Evolutionary conservation across 176 grass and related monocot species (phyloP).

Genomic region (Oryza meyeriana): DNA sequence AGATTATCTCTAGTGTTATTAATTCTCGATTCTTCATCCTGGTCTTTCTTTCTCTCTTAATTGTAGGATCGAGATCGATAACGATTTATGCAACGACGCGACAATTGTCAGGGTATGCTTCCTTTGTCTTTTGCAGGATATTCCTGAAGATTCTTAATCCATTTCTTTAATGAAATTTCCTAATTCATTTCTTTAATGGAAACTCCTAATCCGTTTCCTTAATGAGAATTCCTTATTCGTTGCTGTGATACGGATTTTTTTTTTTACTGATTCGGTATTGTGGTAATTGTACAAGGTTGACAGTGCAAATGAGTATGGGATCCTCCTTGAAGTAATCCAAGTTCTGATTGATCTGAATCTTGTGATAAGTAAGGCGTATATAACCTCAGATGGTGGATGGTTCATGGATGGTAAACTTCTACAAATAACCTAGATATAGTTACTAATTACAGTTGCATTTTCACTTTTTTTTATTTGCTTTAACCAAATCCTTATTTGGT

Average conservation of each 20-base stretch:
- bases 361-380: conserved; percentile 73
- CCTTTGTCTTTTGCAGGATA: background rate
- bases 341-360: conserved; percentile 79
- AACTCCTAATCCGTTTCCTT: background rate
- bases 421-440: background rate
- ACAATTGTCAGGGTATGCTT: conserved; percentile 64
- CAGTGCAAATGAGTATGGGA: conserved; percentile 72
- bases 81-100: conserved; percentile 46
- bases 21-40: background rate
- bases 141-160: background rate
- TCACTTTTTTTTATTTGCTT: background rate
- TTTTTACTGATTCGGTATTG: background rate
- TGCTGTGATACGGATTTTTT: background rate
- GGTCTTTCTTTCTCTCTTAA: conserved; percentile 1
- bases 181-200: background rate
- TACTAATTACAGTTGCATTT: background rate
- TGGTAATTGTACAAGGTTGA: conserved; percentile 54
- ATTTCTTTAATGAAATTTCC: background rate
- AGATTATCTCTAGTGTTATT: background rate
- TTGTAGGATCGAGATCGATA: conserved; percentile 65
- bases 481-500: background rate
- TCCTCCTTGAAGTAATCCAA: conserved; percentile 73
- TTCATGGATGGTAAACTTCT: conserved; percentile 75
- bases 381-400: conserved; percentile 76
- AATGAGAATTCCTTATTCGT: background rate